Percentiles rank a stretch among this genome's conserved stretches.
These are phyloP conservation scores for Mycena belliarum DNA, from an alignment of 768 basidiomycete genomes.

Conservation along the genomic window DNA sequence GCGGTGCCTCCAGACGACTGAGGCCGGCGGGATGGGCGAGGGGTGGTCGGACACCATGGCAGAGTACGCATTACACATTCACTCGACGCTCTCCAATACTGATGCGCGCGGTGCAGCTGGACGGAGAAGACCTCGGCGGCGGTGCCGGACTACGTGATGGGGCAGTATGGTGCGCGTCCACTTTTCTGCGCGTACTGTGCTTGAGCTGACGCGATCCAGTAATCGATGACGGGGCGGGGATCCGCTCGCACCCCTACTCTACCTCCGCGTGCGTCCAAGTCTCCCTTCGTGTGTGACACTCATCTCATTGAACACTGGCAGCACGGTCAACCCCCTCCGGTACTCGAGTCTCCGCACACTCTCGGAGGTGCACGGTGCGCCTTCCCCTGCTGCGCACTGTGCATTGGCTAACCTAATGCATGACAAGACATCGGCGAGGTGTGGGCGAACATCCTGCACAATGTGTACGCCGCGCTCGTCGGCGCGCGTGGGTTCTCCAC, in stretches of 20 bases:
- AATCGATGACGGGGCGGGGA: constrained; percentile 48
- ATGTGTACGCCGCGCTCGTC: constrained; percentile 11
- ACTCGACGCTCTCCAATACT: background rate
- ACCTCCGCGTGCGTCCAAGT: constrained; percentile 40
- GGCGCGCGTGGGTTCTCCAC: constrained; percentile 4
- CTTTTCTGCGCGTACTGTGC: no score
- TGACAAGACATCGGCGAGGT: constrained; percentile 19
- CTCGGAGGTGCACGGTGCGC: constrained; percentile 49
- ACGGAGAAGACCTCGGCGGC: constrained; percentile 42
- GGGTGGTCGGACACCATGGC: constrained; percentile 41
- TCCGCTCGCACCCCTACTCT: constrained; percentile 62
- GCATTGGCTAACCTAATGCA: no score
- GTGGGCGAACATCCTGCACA: constrained; percentile 19
- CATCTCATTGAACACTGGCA: constrained; percentile 8
- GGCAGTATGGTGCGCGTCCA: no score
- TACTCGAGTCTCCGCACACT: constrained; percentile 40
- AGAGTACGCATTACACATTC: background rate
- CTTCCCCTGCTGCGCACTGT: no score
- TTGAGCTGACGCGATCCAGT: no score
- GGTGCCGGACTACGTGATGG: constrained; percentile 43
- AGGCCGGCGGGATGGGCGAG: constrained; percentile 36
- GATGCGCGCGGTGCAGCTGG: constrained; percentile 31
- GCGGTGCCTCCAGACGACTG: background rate
- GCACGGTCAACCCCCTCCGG: constrained; percentile 43
- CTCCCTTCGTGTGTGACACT: background rate